Evolutionary conservation across 2,329 filamentous ascomycete genomes (phyloP).

Genomic region (Aplosporella prunicola): DNA sequence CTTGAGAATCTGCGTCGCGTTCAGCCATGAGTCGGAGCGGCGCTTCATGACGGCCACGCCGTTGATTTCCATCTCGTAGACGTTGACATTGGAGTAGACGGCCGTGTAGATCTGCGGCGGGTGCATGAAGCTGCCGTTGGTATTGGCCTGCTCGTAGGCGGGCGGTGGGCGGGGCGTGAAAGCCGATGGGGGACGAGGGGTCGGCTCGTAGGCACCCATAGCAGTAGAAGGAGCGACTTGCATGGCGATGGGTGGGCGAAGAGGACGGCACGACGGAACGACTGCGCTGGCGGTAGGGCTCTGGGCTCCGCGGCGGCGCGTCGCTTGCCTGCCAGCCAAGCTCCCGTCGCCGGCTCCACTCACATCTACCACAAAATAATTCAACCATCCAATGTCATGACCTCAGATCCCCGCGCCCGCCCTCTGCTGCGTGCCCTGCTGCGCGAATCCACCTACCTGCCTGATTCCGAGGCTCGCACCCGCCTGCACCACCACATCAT

Average conservation of each 20-base stretch:
- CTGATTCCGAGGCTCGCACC: constrained; percentile 44
- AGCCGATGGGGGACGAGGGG: constrained; percentile 16
- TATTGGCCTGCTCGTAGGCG: constrained; percentile 22
- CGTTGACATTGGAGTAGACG: constrained; percentile 88
- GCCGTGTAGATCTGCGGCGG: constrained; percentile 50
- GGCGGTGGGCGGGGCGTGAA: constrained; percentile 19
- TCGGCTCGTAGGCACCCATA: constrained; percentile 11
- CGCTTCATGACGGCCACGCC: constrained; percentile 90
- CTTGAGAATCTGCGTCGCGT: constrained; percentile 96
- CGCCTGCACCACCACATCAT: constrained; percentile 43
- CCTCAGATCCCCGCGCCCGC: no score
- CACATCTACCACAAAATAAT: not conserved
- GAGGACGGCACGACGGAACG: constrained; percentile 21
- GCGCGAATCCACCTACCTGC: constrained; percentile 51
- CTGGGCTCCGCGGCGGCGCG: constrained; percentile 1
- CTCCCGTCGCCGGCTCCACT: not conserved
- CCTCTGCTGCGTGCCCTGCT: constrained; percentile 48
- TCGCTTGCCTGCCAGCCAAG: constrained; percentile 6
- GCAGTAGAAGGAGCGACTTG: constrained; percentile 10
- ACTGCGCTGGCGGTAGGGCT: constrained; percentile 19
- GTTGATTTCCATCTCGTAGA: constrained; percentile 98
- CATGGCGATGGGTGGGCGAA: constrained; percentile 8
- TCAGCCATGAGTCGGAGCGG: constrained; percentile 89
- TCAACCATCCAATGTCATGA: no score
- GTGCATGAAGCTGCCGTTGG: constrained; percentile 29